These are phyloP conservation scores for Cercophora sp. DNA, from an alignment of 495 filamentous ascomycete genomes.

Conservation along the genomic window DNA sequence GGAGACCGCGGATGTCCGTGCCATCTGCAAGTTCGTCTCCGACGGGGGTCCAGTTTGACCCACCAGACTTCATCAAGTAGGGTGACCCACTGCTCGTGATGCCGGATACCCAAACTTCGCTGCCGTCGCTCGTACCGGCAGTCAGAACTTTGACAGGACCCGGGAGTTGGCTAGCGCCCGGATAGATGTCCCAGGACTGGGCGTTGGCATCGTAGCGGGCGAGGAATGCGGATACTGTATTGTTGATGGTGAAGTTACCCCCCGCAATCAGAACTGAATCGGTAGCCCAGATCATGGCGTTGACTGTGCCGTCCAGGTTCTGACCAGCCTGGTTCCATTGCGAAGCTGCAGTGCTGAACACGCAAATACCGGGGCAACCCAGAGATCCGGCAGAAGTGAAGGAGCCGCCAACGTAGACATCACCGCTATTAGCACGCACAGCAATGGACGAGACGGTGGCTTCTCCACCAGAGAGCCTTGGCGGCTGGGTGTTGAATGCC, in stretches of 20 bases:
- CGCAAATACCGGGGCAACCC: slow-evolving; percentile 75
- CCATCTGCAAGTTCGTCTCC: slow-evolving; percentile 55
- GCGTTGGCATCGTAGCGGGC: slow-evolving; percentile 67
- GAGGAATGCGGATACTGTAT: slow-evolving; percentile 57
- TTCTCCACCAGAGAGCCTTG: slow-evolving; percentile 60
- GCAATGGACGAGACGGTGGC: slow-evolving; percentile 74
- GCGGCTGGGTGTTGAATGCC: slow-evolving; percentile 63
- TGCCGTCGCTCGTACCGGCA: slow-evolving; percentile 61
- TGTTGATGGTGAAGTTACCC: slow-evolving; percentile 67
- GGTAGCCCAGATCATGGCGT: slow-evolving; percentile 70
- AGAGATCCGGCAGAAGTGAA: slow-evolving; percentile 81
- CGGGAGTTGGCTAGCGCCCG: slow-evolving; percentile 63
- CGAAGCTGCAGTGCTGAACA: slow-evolving; percentile 59
- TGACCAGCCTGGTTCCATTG: slow-evolving; percentile 78
- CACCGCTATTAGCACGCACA: slow-evolving; percentile 56
- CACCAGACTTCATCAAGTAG: slow-evolving; percentile 76
- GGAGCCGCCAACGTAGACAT: slow-evolving; percentile 81
- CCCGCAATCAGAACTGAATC: slow-evolving; percentile 66
- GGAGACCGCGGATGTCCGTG: slow-evolving; percentile 70
- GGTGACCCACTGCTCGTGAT: slow-evolving; percentile 58
- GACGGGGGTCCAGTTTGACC: slow-evolving; percentile 48
- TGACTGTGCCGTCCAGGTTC: slow-evolving; percentile 62
- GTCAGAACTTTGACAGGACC: slow-evolving; percentile 75
- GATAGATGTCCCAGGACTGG: slow-evolving; percentile 60
- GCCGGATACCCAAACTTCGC: slow-evolving; percentile 78